Conservation (phyloP, 805 yeast genomes). For the Starmerella apis region DNA sequence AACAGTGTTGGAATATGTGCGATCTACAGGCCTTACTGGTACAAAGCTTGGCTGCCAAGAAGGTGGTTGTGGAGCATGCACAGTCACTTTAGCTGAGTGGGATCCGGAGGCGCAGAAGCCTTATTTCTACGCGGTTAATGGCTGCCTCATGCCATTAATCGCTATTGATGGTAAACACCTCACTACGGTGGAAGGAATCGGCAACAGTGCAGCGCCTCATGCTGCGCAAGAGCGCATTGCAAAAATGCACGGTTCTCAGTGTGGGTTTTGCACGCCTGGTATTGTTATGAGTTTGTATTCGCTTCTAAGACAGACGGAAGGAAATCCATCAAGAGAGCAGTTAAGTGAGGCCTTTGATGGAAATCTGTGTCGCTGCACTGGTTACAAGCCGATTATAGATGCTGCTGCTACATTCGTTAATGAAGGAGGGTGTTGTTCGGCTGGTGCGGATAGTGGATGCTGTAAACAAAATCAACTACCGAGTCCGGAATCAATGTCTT, state of each 20-base stretch:
- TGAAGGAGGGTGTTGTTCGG: conserved; percentile 10
- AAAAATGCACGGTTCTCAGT: conserved; percentile 41
- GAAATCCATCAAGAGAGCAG: conserved; percentile 34
- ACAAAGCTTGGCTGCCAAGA: conserved; percentile 43
- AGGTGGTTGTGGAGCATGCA: conserved; percentile 45
- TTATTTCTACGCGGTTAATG: conserved; percentile 35
- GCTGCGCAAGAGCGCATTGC: conserved; percentile 44
- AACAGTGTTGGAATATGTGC: conserved; percentile 37
- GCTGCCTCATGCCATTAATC: conserved; percentile 40
- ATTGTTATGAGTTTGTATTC: conserved; percentile 42
- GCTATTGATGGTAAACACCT: conserved; percentile 40
- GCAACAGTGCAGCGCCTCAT: conserved; percentile 35
- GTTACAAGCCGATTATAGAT: conserved; percentile 42
- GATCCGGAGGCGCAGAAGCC: conserved; percentile 28
- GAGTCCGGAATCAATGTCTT: background rate
- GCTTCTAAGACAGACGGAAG: conserved; percentile 35
- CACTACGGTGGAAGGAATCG: conserved; percentile 42
- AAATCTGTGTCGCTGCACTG: conserved; percentile 42
- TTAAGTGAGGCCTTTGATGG: conserved; percentile 41
- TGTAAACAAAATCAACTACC: conserved; percentile 11
- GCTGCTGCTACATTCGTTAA: conserved; percentile 37
- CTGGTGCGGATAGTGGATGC: conserved; percentile 16
- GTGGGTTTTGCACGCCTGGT: conserved; percentile 45
- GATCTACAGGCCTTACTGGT: conserved; percentile 35
- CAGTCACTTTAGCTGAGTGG: conserved; percentile 36